Evolutionary conservation across 2,329 filamentous ascomycete species (phyloP).

Genomic region (Monilinia fructicola): DNA sequence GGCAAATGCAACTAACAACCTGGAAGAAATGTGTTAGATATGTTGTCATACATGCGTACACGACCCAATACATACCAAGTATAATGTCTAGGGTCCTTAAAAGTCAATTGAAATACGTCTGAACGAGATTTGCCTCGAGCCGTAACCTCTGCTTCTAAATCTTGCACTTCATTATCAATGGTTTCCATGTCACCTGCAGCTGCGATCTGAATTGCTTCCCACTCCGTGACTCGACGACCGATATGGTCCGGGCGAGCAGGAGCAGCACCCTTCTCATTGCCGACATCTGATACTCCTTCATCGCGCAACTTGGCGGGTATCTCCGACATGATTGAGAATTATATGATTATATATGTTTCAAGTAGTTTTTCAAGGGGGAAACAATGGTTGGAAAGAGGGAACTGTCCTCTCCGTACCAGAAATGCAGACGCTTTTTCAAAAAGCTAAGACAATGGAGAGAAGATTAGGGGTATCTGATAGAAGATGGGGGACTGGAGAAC

Average conservation of each 20-base stretch:
- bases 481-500: not conserved
- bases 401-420: not conserved
- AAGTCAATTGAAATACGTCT: slow-evolving; percentile 53
- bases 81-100: slow-evolving; percentile 63
- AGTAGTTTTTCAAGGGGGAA: not conserved
- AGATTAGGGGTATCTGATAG: not conserved
- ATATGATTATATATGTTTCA: not conserved
- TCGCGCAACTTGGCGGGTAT: slow-evolving; percentile 11
- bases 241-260: slow-evolving; percentile 14
- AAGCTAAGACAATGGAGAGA: not conserved
- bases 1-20: slow-evolving; percentile 54
- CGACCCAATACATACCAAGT: slow-evolving; percentile 44
- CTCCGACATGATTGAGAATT: slow-evolving; percentile 13
- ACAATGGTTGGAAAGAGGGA: not conserved
- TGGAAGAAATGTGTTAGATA: slow-evolving; percentile 7
- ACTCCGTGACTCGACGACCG: slow-evolving; percentile 33
- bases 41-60: not conserved
- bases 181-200: slow-evolving; percentile 37
- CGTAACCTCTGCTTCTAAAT: slow-evolving; percentile 39
- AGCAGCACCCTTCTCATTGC: slow-evolving; percentile 8
- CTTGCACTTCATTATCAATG: slow-evolving; percentile 41
- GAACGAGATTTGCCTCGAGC: slow-evolving; percentile 32
- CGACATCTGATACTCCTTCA: slow-evolving; percentile 3
- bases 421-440: not conserved
- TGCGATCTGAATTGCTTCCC: slow-evolving; percentile 39